Evolutionary conservation across 2,329 filamentous ascomycete species (phyloP), one percentile per base, ranked within the genome.

Genomic region (Chrysoporthe puriensis): DNA sequence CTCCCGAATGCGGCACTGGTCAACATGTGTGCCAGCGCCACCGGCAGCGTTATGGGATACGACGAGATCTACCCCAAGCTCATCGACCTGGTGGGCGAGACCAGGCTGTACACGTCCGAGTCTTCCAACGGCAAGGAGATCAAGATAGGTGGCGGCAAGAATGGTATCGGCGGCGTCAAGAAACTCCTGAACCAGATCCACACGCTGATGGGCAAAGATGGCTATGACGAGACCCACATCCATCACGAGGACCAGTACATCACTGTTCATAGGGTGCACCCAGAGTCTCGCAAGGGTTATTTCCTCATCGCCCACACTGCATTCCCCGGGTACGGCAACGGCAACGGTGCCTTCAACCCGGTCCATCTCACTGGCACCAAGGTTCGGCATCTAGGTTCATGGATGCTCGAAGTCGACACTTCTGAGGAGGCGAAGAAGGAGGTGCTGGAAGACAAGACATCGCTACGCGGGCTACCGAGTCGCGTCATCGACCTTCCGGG

Each of bases 171-270:
- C 48, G 90, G 91, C 42, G 86, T 98, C 76, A 97, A 97, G 84
- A 96, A 95, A 77, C 84, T 98, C 11, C 84, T 99, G 69, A 99
- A 99, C 77, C 90, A 95, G 75, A 95, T 99, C 62, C 96, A 99
- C 78, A 94, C 90, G 8, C 86, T 94, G 71, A 98, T 99, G 96
- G 96, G 96, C 70, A 92, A 94, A 75, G 93, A 98, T 71, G 92
- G 91, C 26, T 99, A 97, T 76, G 91, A 94, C 66, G 96, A 99
- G 79, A 97, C 94, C 8, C 95, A 97, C 75, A 93, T 99, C 64
- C 95, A 99, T 76, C 96, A 99, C 76, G 94, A 98, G 71, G 91
- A 93, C 66, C 92, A 99, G 77, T 97, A 97, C 76, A 91, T 99
- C 74, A 99, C 96, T 0, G 93, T 99, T 7, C 96, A 99, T 77